Evolutionary conservation across 257 asterid genomes (phyloP), one percentile per base, ranked within the genome.

Genomic region (Ballota nigra): DNA sequence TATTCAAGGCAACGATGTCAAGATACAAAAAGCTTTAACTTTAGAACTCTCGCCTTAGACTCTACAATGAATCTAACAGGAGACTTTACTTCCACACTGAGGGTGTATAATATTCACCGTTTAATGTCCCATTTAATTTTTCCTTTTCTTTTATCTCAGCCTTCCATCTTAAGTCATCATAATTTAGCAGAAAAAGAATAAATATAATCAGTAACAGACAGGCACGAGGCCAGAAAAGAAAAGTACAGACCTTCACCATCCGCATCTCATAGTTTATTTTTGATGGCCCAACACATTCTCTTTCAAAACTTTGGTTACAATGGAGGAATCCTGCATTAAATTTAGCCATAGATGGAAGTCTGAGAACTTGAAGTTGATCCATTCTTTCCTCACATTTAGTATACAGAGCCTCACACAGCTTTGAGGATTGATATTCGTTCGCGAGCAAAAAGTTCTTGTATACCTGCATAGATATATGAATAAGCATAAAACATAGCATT

Each of bases 291-390:
- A 95, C 85, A 26, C 99, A 95, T 60, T 87, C 97, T 40, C 15
- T 78, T 71, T 78, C 97, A 68, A 95, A 92, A 77, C 96, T 95
- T 70, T 76, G 93, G 81, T 95, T 92, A 90, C 99, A 95, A 16
- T 83, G 97, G 49, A 86, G 86, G 77, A 92, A 92, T 34, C 99
- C 99, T 5, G 96, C 96, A 69, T 95, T 95, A 63, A 95, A 95
- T 75, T 95, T 95, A 28, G 99, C 96, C 98, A 95, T 95, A 47
- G 99, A 87, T 28, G 99, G 99, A 78, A 95, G 98, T 70, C 90
- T 83, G 70, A 95, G 97, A 74, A 85, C 88, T 83, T 95, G 98
- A 68, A 95, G 97, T 77, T 95, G 85, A 74, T 95, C 98, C 98
- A 95, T 95, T 80, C 83, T 88, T 72, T 95, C 99, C 86, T 92